These are phyloP conservation scores for Citrullus colocynthis DNA, from an alignment of 306 rosid species.

Conservation along the genomic window DNA sequence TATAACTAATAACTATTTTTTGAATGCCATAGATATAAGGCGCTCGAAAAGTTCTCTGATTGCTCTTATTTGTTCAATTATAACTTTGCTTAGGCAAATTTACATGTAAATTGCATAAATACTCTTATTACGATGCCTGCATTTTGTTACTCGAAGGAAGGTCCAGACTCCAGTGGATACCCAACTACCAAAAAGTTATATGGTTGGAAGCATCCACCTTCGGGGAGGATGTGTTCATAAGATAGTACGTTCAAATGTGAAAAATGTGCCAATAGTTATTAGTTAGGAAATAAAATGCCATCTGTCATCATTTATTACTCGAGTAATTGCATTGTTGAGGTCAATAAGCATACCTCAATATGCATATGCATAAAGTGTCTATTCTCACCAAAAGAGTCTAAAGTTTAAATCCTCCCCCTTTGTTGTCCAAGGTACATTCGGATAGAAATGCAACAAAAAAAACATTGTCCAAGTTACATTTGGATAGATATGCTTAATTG, in stretches of 20 bases:
- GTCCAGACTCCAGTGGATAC: background rate
- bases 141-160: background rate
- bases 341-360: no score
- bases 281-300: background rate
- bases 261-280: background rate
- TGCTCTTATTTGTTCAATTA: background rate
- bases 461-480: no score
- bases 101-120: background rate
- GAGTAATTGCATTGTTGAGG: no score
- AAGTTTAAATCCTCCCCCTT: no score
- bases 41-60: background rate
- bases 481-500: no score
- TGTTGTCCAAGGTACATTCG: no score
- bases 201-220: background rate
- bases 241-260: background rate
- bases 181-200: background rate
- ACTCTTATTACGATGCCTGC: background rate
- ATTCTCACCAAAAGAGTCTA: no score
- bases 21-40: background rate
- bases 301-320: no score
- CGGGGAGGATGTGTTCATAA: background rate
- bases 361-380: no score
- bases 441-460: no score
- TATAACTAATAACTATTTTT: background rate
- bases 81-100: background rate